These are phyloP conservation scores for Macaranga tanarius DNA, from an alignment of 441 rosid genomes.

Conservation along the genomic window DNA sequence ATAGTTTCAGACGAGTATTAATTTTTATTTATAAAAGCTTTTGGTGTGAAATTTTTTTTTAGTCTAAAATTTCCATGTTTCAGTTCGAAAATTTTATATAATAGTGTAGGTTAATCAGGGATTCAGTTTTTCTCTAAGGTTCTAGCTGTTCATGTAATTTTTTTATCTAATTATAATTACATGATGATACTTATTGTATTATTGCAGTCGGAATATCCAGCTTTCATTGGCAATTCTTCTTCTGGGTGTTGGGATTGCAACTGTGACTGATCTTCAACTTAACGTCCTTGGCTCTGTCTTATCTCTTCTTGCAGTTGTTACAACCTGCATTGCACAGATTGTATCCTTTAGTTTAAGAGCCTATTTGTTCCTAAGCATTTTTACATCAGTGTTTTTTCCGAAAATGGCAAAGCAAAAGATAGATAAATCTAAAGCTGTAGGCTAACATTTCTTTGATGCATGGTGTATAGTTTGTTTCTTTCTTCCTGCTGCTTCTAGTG, in stretches of 20 bases:
- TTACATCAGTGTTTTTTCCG: neutral
- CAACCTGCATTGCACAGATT: constrained; percentile 97
- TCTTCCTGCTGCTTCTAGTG: constrained; percentile 10
- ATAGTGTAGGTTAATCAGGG: neutral
- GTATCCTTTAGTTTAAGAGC: constrained; percentile 56
- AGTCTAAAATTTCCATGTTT: neutral
- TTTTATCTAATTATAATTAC: constrained; percentile 10
- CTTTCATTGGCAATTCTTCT: constrained; percentile 80
- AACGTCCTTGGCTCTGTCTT: constrained; percentile 83
- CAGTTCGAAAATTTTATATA: neutral
- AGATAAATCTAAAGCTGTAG: neutral
- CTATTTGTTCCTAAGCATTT: neutral
- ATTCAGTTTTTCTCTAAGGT: neutral
- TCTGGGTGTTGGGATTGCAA: constrained; percentile 96
- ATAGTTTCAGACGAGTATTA: neutral
- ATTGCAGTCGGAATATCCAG: constrained; percentile 83
- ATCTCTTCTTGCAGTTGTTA: constrained; percentile 87
- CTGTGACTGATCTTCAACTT: constrained; percentile 98
- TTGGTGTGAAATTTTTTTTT: neutral
- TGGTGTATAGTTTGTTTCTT: neutral
- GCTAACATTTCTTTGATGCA: constrained; percentile 3
- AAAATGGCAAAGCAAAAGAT: neutral
- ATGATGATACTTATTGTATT: constrained; percentile 18
- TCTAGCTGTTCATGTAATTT: neutral
- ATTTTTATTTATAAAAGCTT: neutral